Evolutionary conservation across 306 rosid genomes (phyloP).

Genomic region (Hylodesmum podocarpum): DNA sequence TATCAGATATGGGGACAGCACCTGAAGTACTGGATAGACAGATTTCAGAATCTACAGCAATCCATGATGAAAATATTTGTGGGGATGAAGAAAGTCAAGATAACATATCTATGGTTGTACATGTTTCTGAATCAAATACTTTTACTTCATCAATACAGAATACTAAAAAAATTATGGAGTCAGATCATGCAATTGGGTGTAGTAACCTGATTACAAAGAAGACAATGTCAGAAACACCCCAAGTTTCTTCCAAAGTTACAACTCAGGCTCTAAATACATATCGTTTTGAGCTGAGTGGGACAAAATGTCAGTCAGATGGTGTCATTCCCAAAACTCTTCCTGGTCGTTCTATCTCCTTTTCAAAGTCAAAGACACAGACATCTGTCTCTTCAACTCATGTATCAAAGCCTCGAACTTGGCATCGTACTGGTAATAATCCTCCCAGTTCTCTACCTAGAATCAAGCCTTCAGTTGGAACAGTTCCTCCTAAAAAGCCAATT

Average conservation of each 20-base stretch:
- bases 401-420: slow-evolving; percentile 74
- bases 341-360: slow-evolving; percentile 29
- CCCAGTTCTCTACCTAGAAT: slow-evolving; percentile 28
- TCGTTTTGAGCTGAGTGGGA: slow-evolving; percentile 35
- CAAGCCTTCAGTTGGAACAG: slow-evolving; percentile 35
- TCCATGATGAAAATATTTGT: slow-evolving; percentile 34
- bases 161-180: slow-evolving; percentile 26
- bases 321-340: slow-evolving; percentile 25
- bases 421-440: slow-evolving; percentile 49
- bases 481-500: slow-evolving; percentile 54
- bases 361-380: slow-evolving; percentile 41
- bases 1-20: slow-evolving; percentile 39
- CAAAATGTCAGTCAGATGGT: slow-evolving; percentile 50
- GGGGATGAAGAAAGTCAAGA: slow-evolving; percentile 40
- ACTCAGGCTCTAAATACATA: slow-evolving; percentile 35
- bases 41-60: slow-evolving; percentile 34
- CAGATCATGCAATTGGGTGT: slow-evolving; percentile 37
- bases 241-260: slow-evolving; percentile 43
- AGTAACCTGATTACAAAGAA: slow-evolving; percentile 39
- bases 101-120: slow-evolving; percentile 41
- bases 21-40: slow-evolving; percentile 38
- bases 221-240: slow-evolving; percentile 40
- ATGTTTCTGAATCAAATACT: slow-evolving; percentile 34
- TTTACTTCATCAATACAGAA: slow-evolving; percentile 32
- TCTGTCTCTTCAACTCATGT: slow-evolving; percentile 47